A percentile compares a stretch with the other conserved stretches of the same genome.
These are phyloP conservation scores for Dendrocalamus sinicus DNA, from an alignment of 176 grass and related monocot species.

Conservation along the genomic window DNA sequence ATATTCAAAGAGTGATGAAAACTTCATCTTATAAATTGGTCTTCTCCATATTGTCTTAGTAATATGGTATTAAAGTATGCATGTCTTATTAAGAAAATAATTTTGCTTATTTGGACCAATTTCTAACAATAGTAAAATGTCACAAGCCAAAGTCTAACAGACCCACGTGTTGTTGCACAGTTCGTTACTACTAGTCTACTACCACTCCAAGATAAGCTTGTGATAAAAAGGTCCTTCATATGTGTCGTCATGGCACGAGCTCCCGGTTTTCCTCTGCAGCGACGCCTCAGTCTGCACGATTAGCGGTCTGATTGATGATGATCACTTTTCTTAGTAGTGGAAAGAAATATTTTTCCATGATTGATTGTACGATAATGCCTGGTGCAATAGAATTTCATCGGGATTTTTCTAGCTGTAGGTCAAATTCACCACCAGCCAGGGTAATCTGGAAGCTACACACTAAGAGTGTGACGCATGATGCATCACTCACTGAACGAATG, in stretches of 20 bases:
- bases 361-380: not conserved
- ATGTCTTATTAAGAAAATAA: too few relatives aligned
- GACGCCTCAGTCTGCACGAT: conserved; percentile 9
- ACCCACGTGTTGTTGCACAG: not conserved
- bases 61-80: too few relatives aligned
- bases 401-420: not conserved
- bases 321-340: not conserved
- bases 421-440: not conserved
- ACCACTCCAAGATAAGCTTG: not conserved
- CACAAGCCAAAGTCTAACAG: too few relatives aligned
- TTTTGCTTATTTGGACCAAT: too few relatives aligned
- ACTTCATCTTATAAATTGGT: too few relatives aligned
- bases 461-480: too few relatives aligned
- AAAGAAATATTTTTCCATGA: not conserved
- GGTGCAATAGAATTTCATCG: not conserved
- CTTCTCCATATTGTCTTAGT: too few relatives aligned
- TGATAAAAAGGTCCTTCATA: not conserved
- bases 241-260: not conserved
- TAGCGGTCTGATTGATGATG: not conserved
- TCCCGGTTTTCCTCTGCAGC: not conserved
- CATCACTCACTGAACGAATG: too few relatives aligned
- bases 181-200: not conserved
- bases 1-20: too few relatives aligned
- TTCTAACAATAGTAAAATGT: too few relatives aligned
- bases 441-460: not conserved